Evolutionary conservation across 208 protist genomes (phyloP), one percentile per base, ranked within the genome.

Genomic region (Trypanosoma caninum): DNA sequence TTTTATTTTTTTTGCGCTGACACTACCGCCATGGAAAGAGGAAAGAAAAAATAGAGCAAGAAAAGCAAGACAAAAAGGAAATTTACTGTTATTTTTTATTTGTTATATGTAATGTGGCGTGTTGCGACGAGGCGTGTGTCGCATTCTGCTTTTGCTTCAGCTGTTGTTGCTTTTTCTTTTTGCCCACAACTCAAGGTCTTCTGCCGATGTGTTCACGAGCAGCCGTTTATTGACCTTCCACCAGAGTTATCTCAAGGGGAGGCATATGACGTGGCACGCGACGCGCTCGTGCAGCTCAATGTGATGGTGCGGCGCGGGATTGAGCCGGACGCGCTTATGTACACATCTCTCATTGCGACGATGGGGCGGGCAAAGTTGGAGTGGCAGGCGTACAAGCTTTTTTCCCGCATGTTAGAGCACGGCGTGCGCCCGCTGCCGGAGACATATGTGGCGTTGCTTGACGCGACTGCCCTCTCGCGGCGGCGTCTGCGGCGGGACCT

Each of bases 351-450:
- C 34, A 95, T 97, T 54, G 66, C 74, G 20, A 94, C 78, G 34
- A 97, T 97, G 92, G 92, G 75, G 20, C 70, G 76, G 1, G 89
- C 89, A 9, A 68, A 79, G 7, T 60, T 95, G 33, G 92, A 97
- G 78, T 95, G 89, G 87, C 89, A 95, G 78, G 92, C 92, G 25
- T 97, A 95, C 69, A 97, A 97, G 67, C 75, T 97, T 20, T 97
- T 97, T 61, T 94, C 89, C 13, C 80, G 92, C 34, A 97, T 97
- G 92, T 62, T 97, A 18, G 89, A 97, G 68, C 67, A 81, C 42
- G 61, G 82, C 35, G 69, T 97, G 11, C 76, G 76, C 20, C 92
- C 92, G 11, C 69, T 95, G 27, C 92, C 92, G 2, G 89, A 97
- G 53, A 97, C 92, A 16, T 97, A 97, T 61, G 83, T 93, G 10